A percentile compares a stretch with the other conserved stretches of the same genome.
phyloP scores from a whole-genome alignment of 768 basidiomycete genomes.

The Collybia mongolica region DNA sequence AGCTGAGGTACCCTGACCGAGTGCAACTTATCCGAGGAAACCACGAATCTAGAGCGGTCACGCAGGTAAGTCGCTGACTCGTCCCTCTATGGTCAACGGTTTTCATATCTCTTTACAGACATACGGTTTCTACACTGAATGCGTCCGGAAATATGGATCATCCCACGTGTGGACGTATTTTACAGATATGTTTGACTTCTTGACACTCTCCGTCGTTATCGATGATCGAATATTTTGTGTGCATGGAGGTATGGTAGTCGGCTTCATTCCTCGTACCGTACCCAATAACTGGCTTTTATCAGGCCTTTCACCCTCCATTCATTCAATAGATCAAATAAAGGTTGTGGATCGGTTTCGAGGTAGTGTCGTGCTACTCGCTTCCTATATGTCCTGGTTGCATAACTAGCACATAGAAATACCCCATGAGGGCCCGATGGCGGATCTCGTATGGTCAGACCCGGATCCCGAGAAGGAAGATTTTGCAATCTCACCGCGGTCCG shows the following conservation, averaged over 20 bases:
- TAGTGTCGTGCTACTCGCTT: constrained; percentile 28
- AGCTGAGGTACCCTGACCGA: constrained; percentile 93
- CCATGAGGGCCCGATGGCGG: constrained; percentile 99
- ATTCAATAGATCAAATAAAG: constrained; percentile 99
- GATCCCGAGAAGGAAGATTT: constrained; percentile 99
- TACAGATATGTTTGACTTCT: constrained; percentile 99
- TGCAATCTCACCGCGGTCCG: constrained; percentile 94
- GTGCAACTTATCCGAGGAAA: constrained; percentile 97
- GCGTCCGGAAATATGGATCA: constrained; percentile 94
- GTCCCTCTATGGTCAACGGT: constrained; percentile 15
- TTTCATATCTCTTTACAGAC: constrained; percentile 57
- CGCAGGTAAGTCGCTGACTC: constrained; percentile 67
- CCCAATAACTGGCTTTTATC: constrained; percentile 12
- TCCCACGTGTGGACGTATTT: constrained; percentile 99
- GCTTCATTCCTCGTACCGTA: constrained; percentile 8
- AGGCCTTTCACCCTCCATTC: constrained; percentile 97
- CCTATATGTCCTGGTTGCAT: constrained; percentile 17
- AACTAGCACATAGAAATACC: constrained; percentile 76
- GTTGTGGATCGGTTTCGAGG: constrained; percentile 98
- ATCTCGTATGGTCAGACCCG: constrained; percentile 99
- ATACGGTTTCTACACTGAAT: constrained; percentile 99
- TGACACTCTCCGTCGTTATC: constrained; percentile 96
- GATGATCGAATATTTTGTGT: constrained; percentile 99
- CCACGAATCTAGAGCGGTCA: constrained; percentile 96
- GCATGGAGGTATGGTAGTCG: constrained; percentile 73